Percentiles rank a stretch among this genome's conserved stretches.
Conservation (phyloP, 2,329 filamentous ascomycete species). For the Botrytis cinerea region DNA sequence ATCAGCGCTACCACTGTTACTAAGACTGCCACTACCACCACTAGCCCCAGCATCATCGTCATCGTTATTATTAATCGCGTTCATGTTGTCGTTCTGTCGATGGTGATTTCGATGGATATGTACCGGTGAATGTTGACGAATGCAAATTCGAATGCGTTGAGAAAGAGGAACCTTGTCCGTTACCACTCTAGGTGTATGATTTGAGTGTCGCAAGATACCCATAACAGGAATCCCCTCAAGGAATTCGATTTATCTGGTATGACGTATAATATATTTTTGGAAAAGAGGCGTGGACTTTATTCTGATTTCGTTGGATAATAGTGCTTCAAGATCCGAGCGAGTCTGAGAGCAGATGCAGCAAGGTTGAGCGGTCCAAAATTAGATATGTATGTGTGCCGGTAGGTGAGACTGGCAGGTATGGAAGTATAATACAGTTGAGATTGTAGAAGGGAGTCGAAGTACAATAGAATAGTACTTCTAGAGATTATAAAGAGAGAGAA, state of each 20-base stretch:
- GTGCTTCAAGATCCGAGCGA: slow-evolving; percentile 1
- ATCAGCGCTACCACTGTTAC: not conserved
- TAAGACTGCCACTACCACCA: not conserved
- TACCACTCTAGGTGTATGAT: slow-evolving; percentile 2
- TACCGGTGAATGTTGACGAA: slow-evolving; percentile 15
- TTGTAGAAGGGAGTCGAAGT: not conserved
- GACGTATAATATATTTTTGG: slow-evolving; percentile 7
- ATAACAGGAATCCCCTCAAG: not conserved
- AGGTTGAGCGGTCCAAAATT: not conserved
- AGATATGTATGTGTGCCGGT: not conserved
- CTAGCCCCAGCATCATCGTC: not conserved
- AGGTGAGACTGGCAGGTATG: too few species aligned
- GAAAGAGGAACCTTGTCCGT: slow-evolving; percentile 13
- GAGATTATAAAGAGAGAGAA: not conserved
- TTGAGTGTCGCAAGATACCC: slow-evolving; percentile 20
- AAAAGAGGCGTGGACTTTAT: not conserved
- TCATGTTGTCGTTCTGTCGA: not conserved
- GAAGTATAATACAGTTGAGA: too few species aligned
- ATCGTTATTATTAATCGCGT: not conserved
- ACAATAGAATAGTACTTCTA: not conserved
- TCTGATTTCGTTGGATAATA: not conserved
- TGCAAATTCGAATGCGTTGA: slow-evolving; percentile 22
- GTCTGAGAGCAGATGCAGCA: not conserved
- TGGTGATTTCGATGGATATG: slow-evolving; percentile 14
- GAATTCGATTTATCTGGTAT: not conserved